These are phyloP conservation scores for Wickerhamomyces xylosicus DNA, from an alignment of 805 yeast species.

Conservation along the genomic window DNA sequence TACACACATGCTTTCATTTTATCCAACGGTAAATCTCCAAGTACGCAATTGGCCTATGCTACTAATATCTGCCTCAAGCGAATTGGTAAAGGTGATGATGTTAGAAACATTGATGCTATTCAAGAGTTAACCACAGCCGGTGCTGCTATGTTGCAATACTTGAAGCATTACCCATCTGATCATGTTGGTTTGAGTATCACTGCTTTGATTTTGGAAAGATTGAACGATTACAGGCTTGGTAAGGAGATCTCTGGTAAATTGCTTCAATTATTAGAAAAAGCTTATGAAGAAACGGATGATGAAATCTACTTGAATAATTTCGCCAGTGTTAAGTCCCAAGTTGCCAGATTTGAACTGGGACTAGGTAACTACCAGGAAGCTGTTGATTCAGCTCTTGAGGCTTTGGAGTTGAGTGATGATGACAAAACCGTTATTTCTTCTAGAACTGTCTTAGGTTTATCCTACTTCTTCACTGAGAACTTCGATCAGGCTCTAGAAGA, in stretches of 20 bases:
- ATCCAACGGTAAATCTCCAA: slow-evolving; percentile 62
- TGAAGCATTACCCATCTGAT: slow-evolving; percentile 53
- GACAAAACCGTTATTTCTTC: slow-evolving; percentile 38
- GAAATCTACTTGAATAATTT: slow-evolving; percentile 35
- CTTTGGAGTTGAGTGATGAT: slow-evolving; percentile 35
- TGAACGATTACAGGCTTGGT: slow-evolving; percentile 52
- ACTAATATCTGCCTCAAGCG: slow-evolving; percentile 39
- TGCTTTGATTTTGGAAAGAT: slow-evolving; percentile 53
- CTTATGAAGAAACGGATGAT: slow-evolving; percentile 47
- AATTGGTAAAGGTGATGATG: slow-evolving; percentile 32
- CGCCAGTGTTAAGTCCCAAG: slow-evolving; percentile 54
- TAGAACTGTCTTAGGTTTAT: slow-evolving; percentile 61
- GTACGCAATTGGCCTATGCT: slow-evolving; percentile 68
- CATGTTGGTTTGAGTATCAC: slow-evolving; percentile 45
- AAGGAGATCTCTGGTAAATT: slow-evolving; percentile 34
- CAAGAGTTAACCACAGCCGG: slow-evolving; percentile 62
- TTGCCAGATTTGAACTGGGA: slow-evolving; percentile 66
- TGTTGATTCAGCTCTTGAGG: slow-evolving; percentile 46
- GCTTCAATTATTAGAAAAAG: slow-evolving; percentile 37
- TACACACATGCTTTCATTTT: slow-evolving; percentile 73
- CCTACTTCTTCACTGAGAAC: slow-evolving; percentile 51
- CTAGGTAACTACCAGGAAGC: slow-evolving; percentile 43
- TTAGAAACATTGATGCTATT: slow-evolving; percentile 44
- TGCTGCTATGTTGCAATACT: slow-evolving; percentile 53
- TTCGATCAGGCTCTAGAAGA: slow-evolving; percentile 59